These are phyloP conservation scores for Malus domestica DNA, from an alignment of 306 rosid species.

Conservation along the genomic window DNA sequence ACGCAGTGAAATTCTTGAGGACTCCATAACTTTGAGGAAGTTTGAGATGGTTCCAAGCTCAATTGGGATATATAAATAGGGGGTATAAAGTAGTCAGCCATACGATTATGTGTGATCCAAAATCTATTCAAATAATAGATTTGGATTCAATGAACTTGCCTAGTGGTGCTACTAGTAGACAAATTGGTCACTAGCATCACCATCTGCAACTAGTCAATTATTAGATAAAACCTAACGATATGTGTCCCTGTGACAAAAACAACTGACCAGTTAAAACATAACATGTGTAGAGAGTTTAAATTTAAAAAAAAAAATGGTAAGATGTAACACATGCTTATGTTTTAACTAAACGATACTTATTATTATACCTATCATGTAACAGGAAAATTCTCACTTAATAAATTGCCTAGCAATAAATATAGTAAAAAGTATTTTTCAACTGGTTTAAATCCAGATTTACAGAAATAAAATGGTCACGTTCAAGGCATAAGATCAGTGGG, in stretches of 20 bases:
- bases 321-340: background rate
- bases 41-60: background rate
- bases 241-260: too few relatives aligned
- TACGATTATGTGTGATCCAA: background rate
- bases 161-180: background rate
- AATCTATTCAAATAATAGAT: background rate
- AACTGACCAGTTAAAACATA: too few relatives aligned
- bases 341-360: background rate
- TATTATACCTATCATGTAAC: background rate
- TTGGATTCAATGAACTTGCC: background rate
- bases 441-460: background rate
- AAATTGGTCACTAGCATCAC: background rate
- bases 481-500: constrained; percentile 6
- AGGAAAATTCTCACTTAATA: background rate
- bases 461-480: background rate
- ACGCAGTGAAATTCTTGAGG: constrained; percentile 22
- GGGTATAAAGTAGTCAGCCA: background rate
- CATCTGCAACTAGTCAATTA: background rate
- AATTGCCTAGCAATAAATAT: background rate
- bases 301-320: too few relatives aligned
- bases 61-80: background rate
- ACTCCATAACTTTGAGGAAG: background rate
- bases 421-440: too few relatives aligned
- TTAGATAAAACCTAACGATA: background rate
- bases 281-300: background rate